Percentiles rank a stretch among this genome's conserved stretches.
Evolutionary conservation across 352 stramenopile species (phyloP).

Genomic region (Pythium oligandrum): DNA sequence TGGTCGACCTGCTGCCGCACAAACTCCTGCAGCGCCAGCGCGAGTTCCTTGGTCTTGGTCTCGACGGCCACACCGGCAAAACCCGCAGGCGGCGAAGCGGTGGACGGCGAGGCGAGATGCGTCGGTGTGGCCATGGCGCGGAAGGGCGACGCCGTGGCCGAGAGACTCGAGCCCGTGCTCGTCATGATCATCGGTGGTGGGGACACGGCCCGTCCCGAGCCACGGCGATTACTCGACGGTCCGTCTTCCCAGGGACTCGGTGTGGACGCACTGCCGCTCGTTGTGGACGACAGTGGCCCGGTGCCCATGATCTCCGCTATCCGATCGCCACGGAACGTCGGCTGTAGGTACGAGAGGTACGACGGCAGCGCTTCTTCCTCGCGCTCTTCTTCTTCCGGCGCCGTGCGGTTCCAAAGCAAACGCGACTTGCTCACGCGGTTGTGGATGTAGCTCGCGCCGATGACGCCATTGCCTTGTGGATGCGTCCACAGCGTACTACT

Average conservation of each 20-base stretch:
- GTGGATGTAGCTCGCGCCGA: slow-evolving; percentile 9
- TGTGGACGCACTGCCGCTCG: not conserved
- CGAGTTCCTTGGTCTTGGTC: slow-evolving; percentile 52
- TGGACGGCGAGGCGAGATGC: not conserved
- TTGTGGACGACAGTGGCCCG: slow-evolving; percentile 1
- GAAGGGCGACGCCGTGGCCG: not conserved
- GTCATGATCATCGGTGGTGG: not conserved
- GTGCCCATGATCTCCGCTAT: no score
- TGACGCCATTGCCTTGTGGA: not conserved
- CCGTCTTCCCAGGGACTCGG: not conserved
- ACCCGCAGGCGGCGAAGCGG: not conserved
- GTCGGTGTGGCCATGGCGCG: not conserved
- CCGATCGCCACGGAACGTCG: slow-evolving; percentile 24
- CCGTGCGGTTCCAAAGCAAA: slow-evolving; percentile 60
- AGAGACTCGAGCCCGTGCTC: not conserved
- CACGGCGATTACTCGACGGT: not conserved
- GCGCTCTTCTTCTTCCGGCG: slow-evolving; percentile 58
- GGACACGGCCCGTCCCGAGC: not conserved
- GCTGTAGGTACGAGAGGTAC: slow-evolving; percentile 65
- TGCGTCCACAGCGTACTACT: not conserved
- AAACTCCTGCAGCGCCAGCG: slow-evolving; percentile 52
- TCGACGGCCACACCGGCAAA: slow-evolving; percentile 21
- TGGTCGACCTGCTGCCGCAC: slow-evolving; percentile 34
- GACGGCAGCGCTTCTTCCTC: slow-evolving; percentile 68
- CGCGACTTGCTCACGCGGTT: slow-evolving; percentile 16